phyloP scores from a whole-genome alignment of 2,329 filamentous ascomycete species.

The Chaetomiaceae sp. region DNA sequence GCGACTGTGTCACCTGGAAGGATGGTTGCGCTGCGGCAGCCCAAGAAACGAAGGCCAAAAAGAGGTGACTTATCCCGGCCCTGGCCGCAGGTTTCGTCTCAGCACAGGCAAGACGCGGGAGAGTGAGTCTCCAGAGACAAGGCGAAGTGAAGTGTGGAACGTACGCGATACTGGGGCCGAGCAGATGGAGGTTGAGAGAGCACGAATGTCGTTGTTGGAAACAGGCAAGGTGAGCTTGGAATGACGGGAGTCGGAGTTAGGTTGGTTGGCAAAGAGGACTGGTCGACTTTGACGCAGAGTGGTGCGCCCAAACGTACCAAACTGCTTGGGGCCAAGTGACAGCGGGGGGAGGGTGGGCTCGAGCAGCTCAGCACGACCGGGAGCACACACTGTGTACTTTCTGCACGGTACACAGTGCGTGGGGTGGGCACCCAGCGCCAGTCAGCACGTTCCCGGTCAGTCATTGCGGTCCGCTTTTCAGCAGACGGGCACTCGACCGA shows the following conservation, averaged over 20 bases:
- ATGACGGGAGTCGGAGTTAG: conserved; percentile 22
- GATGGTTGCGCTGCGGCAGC: conserved; percentile 7
- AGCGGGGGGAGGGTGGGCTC: too few relatives aligned
- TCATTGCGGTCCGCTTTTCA: too few relatives aligned
- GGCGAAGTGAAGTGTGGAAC: conserved; percentile 1
- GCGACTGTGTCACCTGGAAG: conserved; percentile 15
- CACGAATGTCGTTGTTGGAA: conserved; percentile 11
- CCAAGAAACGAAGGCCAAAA: conserved; percentile 14
- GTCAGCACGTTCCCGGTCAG: too few relatives aligned
- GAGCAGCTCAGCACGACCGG: not conserved
- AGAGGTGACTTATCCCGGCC: not conserved
- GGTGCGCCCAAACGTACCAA: conserved; percentile 19
- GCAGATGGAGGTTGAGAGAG: conserved; percentile 13
- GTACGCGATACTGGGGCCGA: conserved; percentile 8
- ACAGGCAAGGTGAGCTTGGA: conserved; percentile 21
- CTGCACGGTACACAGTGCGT: too few relatives aligned
- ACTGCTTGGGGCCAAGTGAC: conserved; percentile 6
- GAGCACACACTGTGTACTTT: not conserved
- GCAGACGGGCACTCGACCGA: too few relatives aligned
- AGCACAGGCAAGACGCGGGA: conserved; percentile 11
- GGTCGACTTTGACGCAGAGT: conserved; percentile 16
- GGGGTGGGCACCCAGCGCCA: too few relatives aligned
- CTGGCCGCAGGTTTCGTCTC: conserved; percentile 10
- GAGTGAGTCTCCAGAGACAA: conserved; percentile 1
- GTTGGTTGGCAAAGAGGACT: too few relatives aligned